Evolutionary conservation across 208 protist species (phyloP).

Genomic region (Trypanosoma avium): DNA sequence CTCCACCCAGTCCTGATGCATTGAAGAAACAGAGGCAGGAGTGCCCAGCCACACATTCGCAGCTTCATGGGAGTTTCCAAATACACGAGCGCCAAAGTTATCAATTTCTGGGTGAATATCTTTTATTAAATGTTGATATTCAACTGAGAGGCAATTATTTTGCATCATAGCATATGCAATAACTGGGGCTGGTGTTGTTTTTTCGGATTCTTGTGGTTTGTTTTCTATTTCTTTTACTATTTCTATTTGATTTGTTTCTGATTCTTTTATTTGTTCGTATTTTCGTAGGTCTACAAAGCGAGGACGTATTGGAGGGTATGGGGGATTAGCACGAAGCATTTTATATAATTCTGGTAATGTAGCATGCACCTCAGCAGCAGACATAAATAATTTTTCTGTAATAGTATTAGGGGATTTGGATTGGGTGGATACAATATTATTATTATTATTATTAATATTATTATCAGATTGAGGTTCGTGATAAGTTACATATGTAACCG

Average conservation of each 20-base stretch:
- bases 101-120: constrained; percentile 63
- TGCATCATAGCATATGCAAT: constrained; percentile 90
- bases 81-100: constrained; percentile 66
- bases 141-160: constrained; percentile 87
- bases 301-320: constrained; percentile 19
- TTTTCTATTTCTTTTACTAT: no score
- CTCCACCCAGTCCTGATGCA: constrained; percentile 93
- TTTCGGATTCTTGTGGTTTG: no score
- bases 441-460: neutral
- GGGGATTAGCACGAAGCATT: constrained; percentile 55
- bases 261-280: no score
- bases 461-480: constrained; percentile 3
- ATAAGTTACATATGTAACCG: constrained; percentile 81
- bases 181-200: constrained; percentile 18
- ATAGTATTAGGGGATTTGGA: no score
- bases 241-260: no score
- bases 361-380: constrained; percentile 67
- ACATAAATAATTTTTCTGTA: constrained; percentile 80
- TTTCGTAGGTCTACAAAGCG: constrained; percentile 64
- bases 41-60: constrained; percentile 92
- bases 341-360: constrained; percentile 78
- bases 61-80: constrained; percentile 70
- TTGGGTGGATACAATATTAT: no score
- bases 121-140: constrained; percentile 69
- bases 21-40: constrained; percentile 71